Evolutionary conservation across 208 protist genomes (phyloP), one percentile per base, ranked within the genome.

Genomic region (Vickermania ingenoplastis): DNA sequence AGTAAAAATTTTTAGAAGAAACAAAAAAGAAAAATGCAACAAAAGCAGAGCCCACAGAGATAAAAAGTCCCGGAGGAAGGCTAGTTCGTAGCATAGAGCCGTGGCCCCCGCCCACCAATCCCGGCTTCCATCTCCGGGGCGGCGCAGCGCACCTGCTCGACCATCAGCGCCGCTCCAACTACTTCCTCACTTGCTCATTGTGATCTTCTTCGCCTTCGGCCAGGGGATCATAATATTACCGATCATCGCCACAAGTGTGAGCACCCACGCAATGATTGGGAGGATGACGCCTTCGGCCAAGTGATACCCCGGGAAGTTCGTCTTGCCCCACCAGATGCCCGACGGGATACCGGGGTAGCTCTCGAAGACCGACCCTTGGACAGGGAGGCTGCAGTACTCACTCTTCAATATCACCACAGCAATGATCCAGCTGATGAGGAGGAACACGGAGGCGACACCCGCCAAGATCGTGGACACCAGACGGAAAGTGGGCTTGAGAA

Each of bases 251-350:
- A 30, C 27, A 7, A 70, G 52, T 27, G 36, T 60, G 2, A 77
- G 41, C 28, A 77, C 48, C 77, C 77, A 83, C 26, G 57, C 75
- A 14, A 86, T 31, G 41, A 82, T 84, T 21, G 59, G 27, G 11
- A 84, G 59, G 23, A 71, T 61, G 13, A 89, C 56, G 30, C 78
- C 75, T 58, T 86, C 76, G 28, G 70, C 62, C 22, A 86, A 65
- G 5, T 73, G 67, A 57, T 85, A 89, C 55, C 69, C 68, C 0
- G 56, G 21, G 57, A 84, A 85, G 48, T 63, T 53, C 7, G 74
- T 77, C 22, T 56, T n/a, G 23, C 75, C 78, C 29, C 75, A 55
- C 65, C 57, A 66, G 24, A 82, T 67, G 57, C 79, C 78, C 17
- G 57, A 72, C 17, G 79, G 75, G 22, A 89, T 56, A 22, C 78